phyloP scores from a whole-genome alignment of 257 asterid genomes.

The Capsicum chinense region DNA sequence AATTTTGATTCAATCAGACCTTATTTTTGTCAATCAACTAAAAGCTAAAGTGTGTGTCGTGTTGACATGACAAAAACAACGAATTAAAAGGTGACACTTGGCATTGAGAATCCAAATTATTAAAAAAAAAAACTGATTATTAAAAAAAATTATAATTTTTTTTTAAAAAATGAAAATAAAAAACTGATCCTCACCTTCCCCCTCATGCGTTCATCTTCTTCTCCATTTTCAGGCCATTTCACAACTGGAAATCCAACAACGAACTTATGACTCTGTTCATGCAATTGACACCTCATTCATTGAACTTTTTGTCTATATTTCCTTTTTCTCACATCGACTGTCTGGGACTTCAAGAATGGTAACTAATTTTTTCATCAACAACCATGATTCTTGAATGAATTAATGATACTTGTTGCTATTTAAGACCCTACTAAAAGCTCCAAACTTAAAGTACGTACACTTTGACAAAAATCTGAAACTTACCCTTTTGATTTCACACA shows the following conservation, averaged over 20 bases:
- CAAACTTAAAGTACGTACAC: background rate
- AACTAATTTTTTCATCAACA: background rate
- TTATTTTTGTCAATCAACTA: too few relatives aligned
- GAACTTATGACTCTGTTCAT: background rate
- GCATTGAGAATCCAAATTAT: too few relatives aligned
- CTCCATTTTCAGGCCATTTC: background rate
- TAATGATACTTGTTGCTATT: background rate
- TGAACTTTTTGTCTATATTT: background rate
- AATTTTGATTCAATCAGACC: too few relatives aligned
- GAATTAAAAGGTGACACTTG: too few relatives aligned
- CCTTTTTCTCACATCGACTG: background rate
- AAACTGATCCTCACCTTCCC: too few relatives aligned
- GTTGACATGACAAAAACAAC: too few relatives aligned
- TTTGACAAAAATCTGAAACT: conserved; percentile 19
- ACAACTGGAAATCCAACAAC: conserved; percentile 1
- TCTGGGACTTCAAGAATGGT: background rate
- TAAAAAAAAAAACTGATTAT: too few relatives aligned
- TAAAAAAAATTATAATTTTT: too few relatives aligned
- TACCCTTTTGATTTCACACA: background rate
- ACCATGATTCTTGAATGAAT: background rate
- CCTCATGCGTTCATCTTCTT: too few relatives aligned
- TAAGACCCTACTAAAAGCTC: background rate
- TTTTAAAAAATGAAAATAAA: too few relatives aligned
- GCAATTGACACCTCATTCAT: conserved; percentile 2
- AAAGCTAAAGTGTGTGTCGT: too few relatives aligned